Evolutionary conservation across 345 rosid genomes (phyloP), one percentile per base, ranked within the genome.

Genomic region (Boechera retrofracta): DNA sequence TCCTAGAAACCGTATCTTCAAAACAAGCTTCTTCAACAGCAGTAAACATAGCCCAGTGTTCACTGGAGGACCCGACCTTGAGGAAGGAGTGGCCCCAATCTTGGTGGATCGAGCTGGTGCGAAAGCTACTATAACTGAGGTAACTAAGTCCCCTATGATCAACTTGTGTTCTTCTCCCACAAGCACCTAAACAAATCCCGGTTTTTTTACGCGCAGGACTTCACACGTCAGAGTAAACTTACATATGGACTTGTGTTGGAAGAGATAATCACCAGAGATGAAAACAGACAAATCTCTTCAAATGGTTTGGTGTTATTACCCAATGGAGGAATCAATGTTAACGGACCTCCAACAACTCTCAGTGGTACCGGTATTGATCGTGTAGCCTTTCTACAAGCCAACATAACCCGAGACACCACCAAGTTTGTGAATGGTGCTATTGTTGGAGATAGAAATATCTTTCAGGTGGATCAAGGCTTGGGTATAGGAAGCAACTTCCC

Each of bases 401-500:
- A 90, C 72, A 88, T 95, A 74, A 95, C 99, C 1, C 92, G 97
- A 66, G 99, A 95, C 84, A 95, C 89, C 81, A 95, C 98, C 71
- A 92, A 84, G 74, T 95, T 88, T 44, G 84, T 92, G 35, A 95
- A 95, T 82, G 98, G 99, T 35, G 94, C 98, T 56, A 85, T 92
- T 73, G 99, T 95, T 84, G 99, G 98, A 64, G 87, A 88, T 54
- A 86, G 99, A 80, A 87, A 90, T 78, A 98, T 95, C 31, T 92
- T 95, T 78, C 99, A 95, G 89, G 97, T 92, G 79, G 99, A 95
- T 79, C 99, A 95, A 85, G 94, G 99, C 55, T 91, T 95, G 63
- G 98, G 97, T 64, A 58, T 95, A 47, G 99, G 99, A 65, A 92
- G 90, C 88, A 89, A 86, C 72, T 90, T 86, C 83, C 99, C 98